Conservation (phyloP, 169 alveolate genomes). For the Cryptosporidium bovis region DNA sequence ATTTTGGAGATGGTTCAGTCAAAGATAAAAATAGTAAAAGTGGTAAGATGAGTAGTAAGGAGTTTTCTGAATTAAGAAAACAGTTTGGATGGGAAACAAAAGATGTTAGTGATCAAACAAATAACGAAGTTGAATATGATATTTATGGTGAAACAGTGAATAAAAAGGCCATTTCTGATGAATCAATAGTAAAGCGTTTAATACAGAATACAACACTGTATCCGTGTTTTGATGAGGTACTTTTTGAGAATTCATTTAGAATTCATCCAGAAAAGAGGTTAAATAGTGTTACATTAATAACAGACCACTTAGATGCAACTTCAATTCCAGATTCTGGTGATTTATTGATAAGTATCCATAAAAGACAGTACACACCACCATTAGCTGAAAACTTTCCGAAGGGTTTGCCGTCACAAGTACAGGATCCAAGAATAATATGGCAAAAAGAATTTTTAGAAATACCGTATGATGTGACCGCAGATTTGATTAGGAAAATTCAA, state of each 20-base stretch:
- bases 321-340: conserved; percentile 52
- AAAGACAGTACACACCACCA: conserved; percentile 70
- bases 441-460: conserved; percentile 37
- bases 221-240: conserved; percentile 71
- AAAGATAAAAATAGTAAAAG: not conserved
- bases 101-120: not conserved
- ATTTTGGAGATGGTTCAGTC: conserved; percentile 21
- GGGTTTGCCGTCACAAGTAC: conserved; percentile 58
- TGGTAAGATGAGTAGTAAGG: conserved; percentile 1
- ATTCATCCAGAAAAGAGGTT: conserved; percentile 37
- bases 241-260: conserved; percentile 61
- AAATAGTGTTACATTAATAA: conserved; percentile 42
- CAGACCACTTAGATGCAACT: conserved; percentile 49
- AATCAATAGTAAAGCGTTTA: conserved; percentile 20
- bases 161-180: not conserved
- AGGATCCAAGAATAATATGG: conserved; percentile 70
- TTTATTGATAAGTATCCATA: conserved; percentile 24
- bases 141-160: conserved; percentile 21
- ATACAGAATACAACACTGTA: conserved; percentile 59
- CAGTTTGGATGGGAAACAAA: conserved; percentile 50
- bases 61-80: conserved; percentile 27
- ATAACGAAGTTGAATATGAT: conserved; percentile 27
- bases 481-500: conserved; percentile 37
- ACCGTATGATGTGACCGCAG: conserved; percentile 64
- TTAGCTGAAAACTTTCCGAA: conserved; percentile 68